Evolutionary conservation across 805 yeast species (phyloP), one percentile per base, ranked within the genome.

Genomic region (Torulaspora delbrueckii): DNA sequence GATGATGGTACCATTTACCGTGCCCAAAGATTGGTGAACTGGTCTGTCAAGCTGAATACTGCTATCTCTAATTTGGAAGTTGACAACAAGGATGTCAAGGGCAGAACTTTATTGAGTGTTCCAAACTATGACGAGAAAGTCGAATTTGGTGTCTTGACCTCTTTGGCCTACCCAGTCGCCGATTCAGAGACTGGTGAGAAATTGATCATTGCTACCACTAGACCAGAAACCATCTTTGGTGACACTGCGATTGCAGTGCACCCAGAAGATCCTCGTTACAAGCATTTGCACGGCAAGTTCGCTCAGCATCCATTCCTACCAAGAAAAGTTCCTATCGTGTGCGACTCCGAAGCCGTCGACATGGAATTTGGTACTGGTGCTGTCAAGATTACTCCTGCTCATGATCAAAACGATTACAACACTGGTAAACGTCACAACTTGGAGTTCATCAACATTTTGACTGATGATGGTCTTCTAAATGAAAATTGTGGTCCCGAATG

Each of bases 311-410:
- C 99, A 51, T 86, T 93, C 70, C 70, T 87, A 60, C 86, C 84
- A 63, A 83, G 88, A 66, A 74, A 79, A 62, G 68, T 93, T 43
- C 99, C 99, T 55, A 87, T 93, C 62, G 73, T 93, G 51, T 80
- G 89, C 42, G 99, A 93, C 66, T 65, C 82, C 32, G 96, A 87
- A 69, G 93, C 97, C 33, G 99, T 93, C 54, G 99, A 93, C 69
- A 93, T 93, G 98, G 96, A 86, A 68, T 93, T 93, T 58, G 99
- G 99, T 77, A 93, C 99, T 52, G 99, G 99, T 83, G 99, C 99
- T 40, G 99, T 93, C 52, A 93, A 93, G 72, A 93, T 93, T 66
- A 93, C 99, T 10, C 99, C 99, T 49, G 97, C 96, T 36, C 99
- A 93, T 70, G 99, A 93, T 71, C 85, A 82, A 60, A 93, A 93